These are phyloP conservation scores for Gaultheria prostrata DNA, from an alignment of 148 eudicot species.

Conservation along the genomic window DNA sequence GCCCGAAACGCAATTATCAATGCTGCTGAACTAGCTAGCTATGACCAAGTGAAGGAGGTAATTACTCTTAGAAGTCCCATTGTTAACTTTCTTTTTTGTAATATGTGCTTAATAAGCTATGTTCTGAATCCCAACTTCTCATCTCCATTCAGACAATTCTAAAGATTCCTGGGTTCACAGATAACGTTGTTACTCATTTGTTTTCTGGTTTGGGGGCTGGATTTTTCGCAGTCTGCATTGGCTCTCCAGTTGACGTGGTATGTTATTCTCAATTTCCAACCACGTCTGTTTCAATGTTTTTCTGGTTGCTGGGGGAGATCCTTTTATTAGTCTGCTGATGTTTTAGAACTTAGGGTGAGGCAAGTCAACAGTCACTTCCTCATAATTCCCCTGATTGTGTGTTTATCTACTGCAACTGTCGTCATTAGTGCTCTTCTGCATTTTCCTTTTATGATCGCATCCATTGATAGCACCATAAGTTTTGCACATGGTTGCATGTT, in stretches of 20 bases:
- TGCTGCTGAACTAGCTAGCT: conserved; percentile 99
- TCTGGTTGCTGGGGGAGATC: background rate
- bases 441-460: background rate
- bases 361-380: background rate
- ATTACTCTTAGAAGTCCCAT: background rate
- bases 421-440: background rate
- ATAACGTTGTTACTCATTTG: conserved; percentile 83
- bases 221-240: conserved; percentile 93
- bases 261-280: conserved; percentile 13
- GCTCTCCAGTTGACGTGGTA: conserved; percentile 99
- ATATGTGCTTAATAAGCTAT: background rate
- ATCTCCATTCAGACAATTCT: conserved; percentile 64
- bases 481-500: conserved; percentile 6
- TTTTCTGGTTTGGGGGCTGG: conserved; percentile 95
- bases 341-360: conserved; percentile 6
- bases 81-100: background rate
- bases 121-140: conserved; percentile 13
- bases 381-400: background rate
- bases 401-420: background rate
- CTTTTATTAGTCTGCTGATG: background rate
- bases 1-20: conserved; percentile 98
- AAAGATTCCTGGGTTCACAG: conserved; percentile 92
- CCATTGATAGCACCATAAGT: background rate
- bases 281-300: conserved; percentile 4
- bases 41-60: conserved; percentile 98